Percentiles rank a stretch among this genome's conserved stretches.
These are phyloP conservation scores for Pseudoneurospora amorphoporcata DNA, from an alignment of 495 filamentous ascomycete genomes.

Conservation along the genomic window DNA sequence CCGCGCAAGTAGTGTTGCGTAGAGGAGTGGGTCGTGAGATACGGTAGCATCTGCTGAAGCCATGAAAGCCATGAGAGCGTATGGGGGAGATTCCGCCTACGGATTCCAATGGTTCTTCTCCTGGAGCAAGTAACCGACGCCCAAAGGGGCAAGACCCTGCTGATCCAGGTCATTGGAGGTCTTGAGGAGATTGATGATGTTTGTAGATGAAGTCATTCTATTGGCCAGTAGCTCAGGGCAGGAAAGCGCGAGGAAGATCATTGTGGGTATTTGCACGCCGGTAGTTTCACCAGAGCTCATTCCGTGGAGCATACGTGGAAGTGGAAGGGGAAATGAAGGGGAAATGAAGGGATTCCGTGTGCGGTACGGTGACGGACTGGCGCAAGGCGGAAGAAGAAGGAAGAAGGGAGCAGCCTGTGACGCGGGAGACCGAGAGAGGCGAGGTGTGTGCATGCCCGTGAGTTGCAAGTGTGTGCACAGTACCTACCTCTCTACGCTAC, in stretches of 20 bases:
- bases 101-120: not conserved
- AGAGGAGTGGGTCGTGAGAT: not conserved
- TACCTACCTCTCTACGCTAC: not conserved
- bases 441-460: not conserved
- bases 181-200: conserved; percentile 2
- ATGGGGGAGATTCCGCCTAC: not conserved
- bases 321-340: not conserved
- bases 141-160: conserved; percentile 21
- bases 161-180: conserved; percentile 17
- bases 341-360: not conserved
- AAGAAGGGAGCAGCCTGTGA: conserved; percentile 12
- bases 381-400: not conserved
- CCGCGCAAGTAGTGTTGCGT: not conserved
- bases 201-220: conserved; percentile 16
- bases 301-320: not conserved
- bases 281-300: not conserved
- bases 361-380: not conserved
- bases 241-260: not conserved
- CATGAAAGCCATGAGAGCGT: not conserved
- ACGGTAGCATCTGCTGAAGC: not conserved
- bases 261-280: not conserved
- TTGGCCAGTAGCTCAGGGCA: conserved; percentile 9
- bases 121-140: not conserved
- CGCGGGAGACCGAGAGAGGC: conserved; percentile 7
- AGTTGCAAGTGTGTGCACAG: not conserved